phyloP scores from a whole-genome alignment of 2,329 filamentous ascomycete genomes.

The Ceratocystis eucalypticola region DNA sequence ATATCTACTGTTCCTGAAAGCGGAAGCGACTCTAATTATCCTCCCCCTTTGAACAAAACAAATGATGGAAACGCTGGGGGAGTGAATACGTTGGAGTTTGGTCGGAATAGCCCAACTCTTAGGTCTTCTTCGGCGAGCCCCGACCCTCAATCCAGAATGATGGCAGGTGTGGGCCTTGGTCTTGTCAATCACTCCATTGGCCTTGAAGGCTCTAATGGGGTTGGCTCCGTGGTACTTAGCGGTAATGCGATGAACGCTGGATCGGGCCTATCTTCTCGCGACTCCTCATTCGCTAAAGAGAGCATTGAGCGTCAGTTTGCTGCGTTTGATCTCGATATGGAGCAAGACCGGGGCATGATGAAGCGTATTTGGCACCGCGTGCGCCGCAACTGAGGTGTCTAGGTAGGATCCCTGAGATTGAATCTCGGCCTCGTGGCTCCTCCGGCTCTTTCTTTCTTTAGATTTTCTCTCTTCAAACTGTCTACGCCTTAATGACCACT shows the following conservation, averaged over 20 bases:
- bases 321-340: constrained; percentile 39
- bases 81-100: neutral
- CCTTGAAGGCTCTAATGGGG: constrained; percentile 17
- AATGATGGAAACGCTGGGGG: neutral
- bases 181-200: constrained; percentile 5
- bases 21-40: neutral
- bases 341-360: constrained; percentile 41
- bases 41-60: neutral
- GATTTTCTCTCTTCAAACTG: neutral
- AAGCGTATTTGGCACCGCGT: constrained; percentile 54
- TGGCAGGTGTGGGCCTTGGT: neutral
- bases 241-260: constrained; percentile 26
- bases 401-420: neutral
- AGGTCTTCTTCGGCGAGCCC: neutral
- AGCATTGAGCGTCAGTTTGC: constrained; percentile 41
- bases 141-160: neutral
- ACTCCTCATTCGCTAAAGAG: constrained; percentile 32
- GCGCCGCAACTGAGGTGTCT: constrained; percentile 11
- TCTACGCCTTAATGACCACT: constrained; percentile 1
- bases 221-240: constrained; percentile 21
- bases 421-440: constrained; percentile 10
- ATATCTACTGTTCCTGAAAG: neutral
- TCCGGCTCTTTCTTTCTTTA: neutral
- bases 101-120: neutral
- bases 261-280: constrained; percentile 2